Base-by-base conservation (phyloP, 768 basidiomycete species). In the Rhizopogon roseolus region DNA sequence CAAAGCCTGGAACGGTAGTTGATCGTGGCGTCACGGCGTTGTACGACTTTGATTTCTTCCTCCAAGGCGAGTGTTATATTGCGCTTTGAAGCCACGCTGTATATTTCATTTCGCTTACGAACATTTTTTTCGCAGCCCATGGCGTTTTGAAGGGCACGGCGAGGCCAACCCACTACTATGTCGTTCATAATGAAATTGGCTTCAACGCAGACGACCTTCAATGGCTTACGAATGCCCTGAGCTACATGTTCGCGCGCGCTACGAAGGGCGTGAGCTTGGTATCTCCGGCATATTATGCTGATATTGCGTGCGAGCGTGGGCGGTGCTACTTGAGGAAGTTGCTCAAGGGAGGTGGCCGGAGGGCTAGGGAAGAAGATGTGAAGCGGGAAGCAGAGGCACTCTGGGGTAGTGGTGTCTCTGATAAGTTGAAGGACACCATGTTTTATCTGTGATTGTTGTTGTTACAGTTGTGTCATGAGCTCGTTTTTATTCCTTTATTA, bases 381-480 rank as follows among this genome's bases (percentile, higher is more conserved):
- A 70, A 72, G 57, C 64, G 63, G 16, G 86, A 86, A 62, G 90
- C 88, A 1, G 41, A 61, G 51, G 61, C 48, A 14, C 50, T 77
- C 41, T 93, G 89, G 89, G 64, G 66, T 17, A 64, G 63, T 5
- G 88, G 85, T 1, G 84, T 87, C 14, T 57, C 64, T 2, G 27
- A 59, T 0, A 64, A 60, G 5, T 65, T 90, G 63, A 86, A 80
- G 68, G 77, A 86, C 37, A 84, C 84, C 0, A 90, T 90, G 88
- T 90, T 32, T 32, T 32, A 32, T 10, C 4, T 32, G 29, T 32
- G 29, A 32, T 32, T 22, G 22, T 22, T 22, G 22, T 22, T 1
- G 22, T 22, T 22, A 22, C 22, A 22, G 22, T 22, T 22, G 22
- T 22, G 22, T 22, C 22, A 22, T 1, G 22, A 22, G 22, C 22